Percentiles rank a stretch among this genome's conserved stretches.
These are phyloP conservation scores for Cutaneotrichosporon arboriforme DNA, from an alignment of 1,284 basidiomycete genomes.

Conservation along the genomic window DNA sequence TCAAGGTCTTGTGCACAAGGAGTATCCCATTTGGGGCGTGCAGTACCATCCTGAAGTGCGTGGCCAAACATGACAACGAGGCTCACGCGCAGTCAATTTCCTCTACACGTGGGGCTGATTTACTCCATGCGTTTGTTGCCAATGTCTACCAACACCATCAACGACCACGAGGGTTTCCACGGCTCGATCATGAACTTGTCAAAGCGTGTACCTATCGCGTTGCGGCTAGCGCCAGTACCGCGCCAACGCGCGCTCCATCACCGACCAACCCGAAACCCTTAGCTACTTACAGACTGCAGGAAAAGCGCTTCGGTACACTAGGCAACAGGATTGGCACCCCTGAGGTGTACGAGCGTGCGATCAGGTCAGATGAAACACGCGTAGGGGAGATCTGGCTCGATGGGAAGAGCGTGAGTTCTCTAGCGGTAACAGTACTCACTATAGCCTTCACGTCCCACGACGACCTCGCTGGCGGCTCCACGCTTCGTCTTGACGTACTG, in stretches of 20 bases:
- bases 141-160: constrained; percentile 31
- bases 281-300: constrained; percentile 17
- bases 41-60: constrained; percentile 88
- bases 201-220: constrained; percentile 40
- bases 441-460: constrained; percentile 41
- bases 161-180: constrained; percentile 29
- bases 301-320: constrained; percentile 21
- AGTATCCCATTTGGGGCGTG: constrained; percentile 80
- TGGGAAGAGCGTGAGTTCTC: constrained; percentile 42
- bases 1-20: constrained; percentile 54
- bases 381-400: constrained; percentile 53
- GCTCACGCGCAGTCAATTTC: constrained; percentile 47
- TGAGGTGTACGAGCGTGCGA: constrained; percentile 47
- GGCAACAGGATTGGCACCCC: constrained; percentile 28
- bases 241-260: constrained; percentile 14
- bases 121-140: constrained; percentile 46
- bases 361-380: constrained; percentile 27
- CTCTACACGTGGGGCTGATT: constrained; percentile 41
- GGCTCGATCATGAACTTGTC: constrained; percentile 28
- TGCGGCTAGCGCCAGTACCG: constrained; percentile 17
- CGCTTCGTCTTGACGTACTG: constrained; percentile 43
- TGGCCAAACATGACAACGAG: background rate
- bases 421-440: background rate
- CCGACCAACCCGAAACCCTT: background rate
- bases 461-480: constrained; percentile 38